phyloP scores from a whole-genome alignment of 192 early-diverging fungal genomes.

The Podila clonocystis region DNA sequence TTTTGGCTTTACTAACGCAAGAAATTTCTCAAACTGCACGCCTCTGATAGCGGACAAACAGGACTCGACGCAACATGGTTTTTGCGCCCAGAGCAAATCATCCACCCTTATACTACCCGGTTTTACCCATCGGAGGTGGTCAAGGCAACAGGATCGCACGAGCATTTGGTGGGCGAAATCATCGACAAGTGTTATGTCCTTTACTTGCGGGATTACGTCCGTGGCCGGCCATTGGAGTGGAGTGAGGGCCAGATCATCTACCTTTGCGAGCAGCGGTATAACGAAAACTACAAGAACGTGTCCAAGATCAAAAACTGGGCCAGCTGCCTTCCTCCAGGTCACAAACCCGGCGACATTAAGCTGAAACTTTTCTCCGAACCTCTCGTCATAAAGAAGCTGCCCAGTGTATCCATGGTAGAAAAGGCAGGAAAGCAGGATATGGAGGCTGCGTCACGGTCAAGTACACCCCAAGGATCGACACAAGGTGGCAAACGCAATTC shows the following conservation, averaged over 20 bases:
- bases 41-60: conserved; percentile 32
- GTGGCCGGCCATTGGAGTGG: conserved; percentile 58
- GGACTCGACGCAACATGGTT: conserved; percentile 68
- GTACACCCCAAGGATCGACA: conserved; percentile 19
- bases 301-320: conserved; percentile 76
- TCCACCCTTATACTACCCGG: conserved; percentile 60
- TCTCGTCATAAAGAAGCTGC: conserved; percentile 38
- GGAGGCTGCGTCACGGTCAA: conserved; percentile 26
- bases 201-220: conserved; percentile 64
- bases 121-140: conserved; percentile 77
- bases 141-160: conserved; percentile 65
- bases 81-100: conserved; percentile 74
- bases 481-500: conserved; percentile 21
- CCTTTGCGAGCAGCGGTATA: conserved; percentile 74
- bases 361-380: conserved; percentile 45
- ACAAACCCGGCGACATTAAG: conserved; percentile 44
- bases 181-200: conserved; percentile 71
- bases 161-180: conserved; percentile 63
- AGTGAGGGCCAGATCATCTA: conserved; percentile 65
- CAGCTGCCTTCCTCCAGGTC: conserved; percentile 59
- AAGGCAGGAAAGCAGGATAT: conserved; percentile 42
- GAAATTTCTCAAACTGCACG: not conserved
- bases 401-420: conserved; percentile 48
- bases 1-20: not conserved
- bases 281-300: conserved; percentile 60